A percentile compares a stretch with the other conserved stretches of the same genome.
Evolutionary conservation across 202 grass and related monocot genomes (phyloP).

Genomic region (Cymbopogon flexuosus): DNA sequence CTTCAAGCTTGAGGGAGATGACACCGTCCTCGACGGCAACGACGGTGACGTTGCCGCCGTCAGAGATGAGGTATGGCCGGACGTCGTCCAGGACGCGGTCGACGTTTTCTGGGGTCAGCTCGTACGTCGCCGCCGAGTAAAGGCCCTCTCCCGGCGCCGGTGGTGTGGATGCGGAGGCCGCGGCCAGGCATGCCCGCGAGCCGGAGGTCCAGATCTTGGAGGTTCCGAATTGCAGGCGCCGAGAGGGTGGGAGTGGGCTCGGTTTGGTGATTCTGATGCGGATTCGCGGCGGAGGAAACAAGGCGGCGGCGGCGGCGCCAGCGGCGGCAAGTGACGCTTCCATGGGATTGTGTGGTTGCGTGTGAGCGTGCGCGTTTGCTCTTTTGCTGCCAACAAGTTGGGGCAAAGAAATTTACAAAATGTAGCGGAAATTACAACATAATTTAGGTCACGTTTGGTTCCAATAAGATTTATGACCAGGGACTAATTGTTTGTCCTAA

Average conservation of each 20-base stretch:
- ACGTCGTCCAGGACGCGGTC: conserved; percentile 79
- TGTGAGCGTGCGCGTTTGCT: not conserved
- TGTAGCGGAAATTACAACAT: not conserved
- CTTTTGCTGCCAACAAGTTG: not conserved
- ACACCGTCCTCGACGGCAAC: conserved; percentile 73
- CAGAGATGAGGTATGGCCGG: conserved; percentile 81
- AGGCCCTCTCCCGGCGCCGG: conserved; percentile 43
- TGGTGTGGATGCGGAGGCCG: conserved; percentile 50
- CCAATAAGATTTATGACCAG: no score
- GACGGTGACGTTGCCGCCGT: conserved; percentile 81
- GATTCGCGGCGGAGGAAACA: conserved; percentile 19
- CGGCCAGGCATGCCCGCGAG: conserved; percentile 13
- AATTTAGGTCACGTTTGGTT: no score
- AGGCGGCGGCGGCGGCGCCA: conserved; percentile 2
- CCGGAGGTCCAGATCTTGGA: conserved; percentile 29
- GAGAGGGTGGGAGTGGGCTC: not conserved
- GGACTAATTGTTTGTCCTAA: no score
- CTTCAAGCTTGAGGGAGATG: conserved; percentile 88
- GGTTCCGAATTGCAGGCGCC: not conserved
- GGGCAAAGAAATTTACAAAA: not conserved
- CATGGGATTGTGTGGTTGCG: conserved; percentile 29
- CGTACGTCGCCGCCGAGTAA: conserved; percentile 65
- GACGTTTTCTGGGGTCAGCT: conserved; percentile 77
- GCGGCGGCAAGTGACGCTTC: conserved; percentile 30
- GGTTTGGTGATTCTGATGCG: conserved; percentile 16